phyloP scores from a whole-genome alignment of 257 asterid species.

The Penstemon newberryi region DNA sequence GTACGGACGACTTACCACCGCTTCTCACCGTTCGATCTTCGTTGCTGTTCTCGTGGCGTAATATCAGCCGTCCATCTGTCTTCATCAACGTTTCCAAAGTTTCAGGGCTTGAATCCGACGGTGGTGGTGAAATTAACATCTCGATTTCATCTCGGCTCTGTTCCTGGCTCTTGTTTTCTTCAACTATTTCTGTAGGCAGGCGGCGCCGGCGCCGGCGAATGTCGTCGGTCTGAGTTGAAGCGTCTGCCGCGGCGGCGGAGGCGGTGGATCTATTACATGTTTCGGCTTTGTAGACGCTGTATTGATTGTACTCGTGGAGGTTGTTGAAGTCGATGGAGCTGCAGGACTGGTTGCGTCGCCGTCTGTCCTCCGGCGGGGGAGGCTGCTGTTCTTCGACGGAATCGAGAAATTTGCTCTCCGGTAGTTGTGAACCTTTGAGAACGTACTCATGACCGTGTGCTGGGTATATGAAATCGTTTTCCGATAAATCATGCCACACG shows the following conservation, averaged over 20 bases:
- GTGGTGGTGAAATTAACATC: constrained; percentile 69
- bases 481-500: constrained; percentile 93
- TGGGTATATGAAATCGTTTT: constrained; percentile 73
- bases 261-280: constrained; percentile 28
- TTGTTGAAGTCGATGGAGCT: constrained; percentile 58
- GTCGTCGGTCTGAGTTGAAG: constrained; percentile 79
- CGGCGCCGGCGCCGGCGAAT: constrained; percentile 51
- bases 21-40: constrained; percentile 29
- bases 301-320: constrained; percentile 44
- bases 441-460: constrained; percentile 79
- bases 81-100: constrained; percentile 72
- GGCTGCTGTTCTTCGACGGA: constrained; percentile 24
- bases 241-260: constrained; percentile 49
- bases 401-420: constrained; percentile 33
- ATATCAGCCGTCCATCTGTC: constrained; percentile 49
- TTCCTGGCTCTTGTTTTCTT: constrained; percentile 28
- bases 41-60: constrained; percentile 30
- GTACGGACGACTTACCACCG: constrained; percentile 55
- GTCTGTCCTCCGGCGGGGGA: constrained; percentile 29
- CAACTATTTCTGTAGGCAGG: constrained; percentile 38
- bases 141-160: constrained; percentile 39
- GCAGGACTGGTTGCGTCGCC: constrained; percentile 82
- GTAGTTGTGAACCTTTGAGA: constrained; percentile 72
- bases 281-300: constrained; percentile 57
- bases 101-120: constrained; percentile 88